Conservation (phyloP, 2,329 filamentous ascomycete genomes). For the Neopestalotiopsis sp. region DNA sequence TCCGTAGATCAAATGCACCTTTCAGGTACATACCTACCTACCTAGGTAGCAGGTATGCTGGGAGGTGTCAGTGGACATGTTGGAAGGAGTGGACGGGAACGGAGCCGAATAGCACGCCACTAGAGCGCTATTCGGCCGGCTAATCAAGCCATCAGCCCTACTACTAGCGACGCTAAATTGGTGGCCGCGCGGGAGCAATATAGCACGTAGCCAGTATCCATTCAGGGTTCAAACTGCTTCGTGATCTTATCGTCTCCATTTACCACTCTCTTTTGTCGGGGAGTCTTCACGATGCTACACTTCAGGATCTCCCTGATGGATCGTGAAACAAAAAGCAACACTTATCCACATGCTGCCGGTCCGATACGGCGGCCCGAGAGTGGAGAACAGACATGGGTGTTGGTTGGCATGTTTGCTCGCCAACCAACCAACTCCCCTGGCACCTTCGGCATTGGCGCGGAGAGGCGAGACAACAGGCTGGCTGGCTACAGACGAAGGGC, state of each 20-base stretch:
- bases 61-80: too few species aligned
- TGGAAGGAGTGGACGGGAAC: too few species aligned
- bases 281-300: background rate
- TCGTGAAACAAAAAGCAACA: background rate
- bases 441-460: background rate
- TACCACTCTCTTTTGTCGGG: background rate
- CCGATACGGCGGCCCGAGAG: background rate
- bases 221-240: background rate
- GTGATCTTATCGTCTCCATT: background rate
- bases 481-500: too few species aligned
- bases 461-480: background rate
- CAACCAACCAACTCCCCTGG: background rate
- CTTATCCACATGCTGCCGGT: background rate
- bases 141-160: background rate
- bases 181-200: background rate
- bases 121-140: background rate
- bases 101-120: background rate
- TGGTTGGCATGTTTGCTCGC: background rate
- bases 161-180: background rate
- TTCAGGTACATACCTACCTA: too few species aligned
- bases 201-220: background rate
- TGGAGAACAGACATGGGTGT: background rate
- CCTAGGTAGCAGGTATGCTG: too few species aligned
- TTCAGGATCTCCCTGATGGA: background rate
- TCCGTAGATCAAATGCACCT: too few species aligned